Base-by-base conservation (phyloP, 768 basidiomycete genomes). In the Hebeloma cylindrosporum region DNA sequence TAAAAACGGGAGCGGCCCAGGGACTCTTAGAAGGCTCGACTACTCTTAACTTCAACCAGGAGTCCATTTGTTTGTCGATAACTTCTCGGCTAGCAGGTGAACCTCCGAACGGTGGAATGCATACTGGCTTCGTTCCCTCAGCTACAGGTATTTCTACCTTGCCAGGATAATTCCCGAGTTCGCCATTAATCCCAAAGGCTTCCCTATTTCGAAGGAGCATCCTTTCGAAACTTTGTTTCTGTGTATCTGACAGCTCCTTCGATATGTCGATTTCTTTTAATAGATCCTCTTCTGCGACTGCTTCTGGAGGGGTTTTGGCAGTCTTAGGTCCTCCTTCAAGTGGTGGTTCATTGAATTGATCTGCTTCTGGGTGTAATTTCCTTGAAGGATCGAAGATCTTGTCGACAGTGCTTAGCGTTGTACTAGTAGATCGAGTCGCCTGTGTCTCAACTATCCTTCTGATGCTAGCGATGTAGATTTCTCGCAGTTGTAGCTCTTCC, bases 1-100 rank as follows among this genome's bases (percentile, higher is more conserved):
- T 66, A 7, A 65, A 48, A 1, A 59, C 58, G 0, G 62, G 65
- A 0, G 55, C 57, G 0, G 43, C 62, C 64, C 66, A 76, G 0
- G 69, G 71, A 44, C 71, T 71, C 2, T 44, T 42, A 0, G 70
- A 72, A 0, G 60, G 62, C 40, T 75, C 69, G 8, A 74, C 71
- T 0, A 75, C 65, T 2, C 59, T 68, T 1, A 55, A 39, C 11
- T 60, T 42, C 4, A 73, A 49, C 69, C 69, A 73, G 0, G 53
- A 31, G 11, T 60, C 43, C 8, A 66, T 34, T 28, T 53, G 48
- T 18, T 53, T 40, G 7, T 45, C 43, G 2, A 47, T 65, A 1
- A 68, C 57, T 41, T 61, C 51, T 16, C 57, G 27, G 26, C 62
- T 65, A 0, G 54, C 61, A 0, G 59, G 64, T 1, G 62, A 65